Evolutionary conservation across 2,329 filamentous ascomycete genomes (phyloP).

Genomic region (Colletotrichum agaves): DNA sequence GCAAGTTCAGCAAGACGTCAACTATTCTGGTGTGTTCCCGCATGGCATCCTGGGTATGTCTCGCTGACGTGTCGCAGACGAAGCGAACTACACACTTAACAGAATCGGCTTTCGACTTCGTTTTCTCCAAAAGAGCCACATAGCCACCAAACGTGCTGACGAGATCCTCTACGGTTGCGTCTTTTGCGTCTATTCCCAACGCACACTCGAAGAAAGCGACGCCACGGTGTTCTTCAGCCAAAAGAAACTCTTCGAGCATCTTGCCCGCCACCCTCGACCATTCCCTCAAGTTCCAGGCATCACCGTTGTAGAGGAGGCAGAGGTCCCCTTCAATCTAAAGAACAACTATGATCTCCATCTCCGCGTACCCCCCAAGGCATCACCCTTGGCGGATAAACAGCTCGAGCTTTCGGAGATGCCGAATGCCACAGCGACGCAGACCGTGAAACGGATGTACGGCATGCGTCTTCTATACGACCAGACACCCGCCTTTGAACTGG

Average conservation of each 20-base stretch:
- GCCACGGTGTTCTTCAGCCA: conserved; percentile 67
- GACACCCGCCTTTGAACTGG: conserved; percentile 57
- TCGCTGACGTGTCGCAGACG: conserved; percentile 46
- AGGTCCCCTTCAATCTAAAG: conserved; percentile 51
- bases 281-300: conserved; percentile 61
- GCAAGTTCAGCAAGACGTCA: conserved; percentile 62
- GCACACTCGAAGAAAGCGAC: conserved; percentile 64
- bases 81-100: conserved; percentile 58
- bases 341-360: conserved; percentile 68
- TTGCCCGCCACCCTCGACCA: conserved; percentile 64
- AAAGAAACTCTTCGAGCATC: conserved; percentile 62
- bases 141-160: conserved; percentile 60
- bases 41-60: neutral
- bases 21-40: conserved; percentile 55
- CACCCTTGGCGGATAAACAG: conserved; percentile 54
- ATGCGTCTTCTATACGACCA: conserved; percentile 58
- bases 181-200: conserved; percentile 62
- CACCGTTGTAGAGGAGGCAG: conserved; percentile 57
- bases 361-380: conserved; percentile 50
- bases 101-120: conserved; percentile 63
- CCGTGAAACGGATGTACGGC: conserved; percentile 59
- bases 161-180: conserved; percentile 65
- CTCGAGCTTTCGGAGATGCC: conserved; percentile 55
- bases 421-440: conserved; percentile 57
- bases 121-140: conserved; percentile 66